Conservation (phyloP, 1,139 yeast species). For the Yarrowia galli region DNA sequence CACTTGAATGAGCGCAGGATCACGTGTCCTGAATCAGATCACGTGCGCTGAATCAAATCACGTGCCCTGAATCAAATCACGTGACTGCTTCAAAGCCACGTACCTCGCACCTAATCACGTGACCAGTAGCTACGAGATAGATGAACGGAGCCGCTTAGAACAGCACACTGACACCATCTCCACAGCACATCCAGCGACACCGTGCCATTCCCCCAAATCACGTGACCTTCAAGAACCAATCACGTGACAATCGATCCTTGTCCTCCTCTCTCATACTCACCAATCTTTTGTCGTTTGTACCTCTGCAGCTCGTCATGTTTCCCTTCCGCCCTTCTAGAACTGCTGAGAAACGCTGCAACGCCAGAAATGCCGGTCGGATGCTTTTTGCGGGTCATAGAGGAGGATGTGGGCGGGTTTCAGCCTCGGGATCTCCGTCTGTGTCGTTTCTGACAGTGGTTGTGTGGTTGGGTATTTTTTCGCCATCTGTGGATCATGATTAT, state of each 20-base stretch:
- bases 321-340: background rate
- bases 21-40: too few relatives aligned
- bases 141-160: too few relatives aligned
- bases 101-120: too few relatives aligned
- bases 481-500: slow-evolving; percentile 5
- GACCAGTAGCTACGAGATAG: too few relatives aligned
- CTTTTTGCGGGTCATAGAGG: background rate
- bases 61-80: too few relatives aligned
- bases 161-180: too few relatives aligned
- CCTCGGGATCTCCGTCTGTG: background rate
- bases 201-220: too few relatives aligned
- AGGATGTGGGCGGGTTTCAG: background rate
- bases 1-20: too few relatives aligned
- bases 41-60: too few relatives aligned
- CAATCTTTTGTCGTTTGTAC: background rate
- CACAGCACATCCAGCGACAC: too few relatives aligned
- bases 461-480: background rate
- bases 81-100: too few relatives aligned
- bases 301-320: background rate
- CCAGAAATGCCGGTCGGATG: background rate
- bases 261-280: background rate
- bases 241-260: background rate
- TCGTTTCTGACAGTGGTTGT: background rate
- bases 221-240: background rate
- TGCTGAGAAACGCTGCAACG: slow-evolving; percentile 2